Conservation (phyloP, 1,139 yeast genomes). For the Lodderomyces pseudojiufengensis region DNA sequence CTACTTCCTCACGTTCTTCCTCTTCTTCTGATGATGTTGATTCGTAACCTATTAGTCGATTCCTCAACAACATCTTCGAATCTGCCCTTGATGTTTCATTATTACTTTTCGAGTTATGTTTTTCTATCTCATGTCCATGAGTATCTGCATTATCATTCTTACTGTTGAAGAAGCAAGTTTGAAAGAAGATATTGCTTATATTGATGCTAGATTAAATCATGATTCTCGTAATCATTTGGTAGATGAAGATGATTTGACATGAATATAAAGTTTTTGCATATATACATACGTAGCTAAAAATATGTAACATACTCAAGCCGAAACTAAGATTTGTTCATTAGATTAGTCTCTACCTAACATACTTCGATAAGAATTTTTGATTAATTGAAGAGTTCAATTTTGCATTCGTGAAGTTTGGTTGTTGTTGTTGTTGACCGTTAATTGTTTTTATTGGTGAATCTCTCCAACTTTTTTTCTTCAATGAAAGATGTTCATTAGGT, state of each 20-base stretch:
- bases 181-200: conserved; percentile 66
- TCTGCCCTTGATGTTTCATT: not conserved
- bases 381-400: conserved; percentile 66
- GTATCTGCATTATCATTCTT: too few relatives aligned
- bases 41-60: too few relatives aligned
- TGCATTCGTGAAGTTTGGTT: conserved; percentile 12
- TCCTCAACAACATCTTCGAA: too few relatives aligned
- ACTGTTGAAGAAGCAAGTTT: conserved; percentile 92
- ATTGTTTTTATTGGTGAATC: conserved; percentile 14
- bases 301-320: too few relatives aligned
- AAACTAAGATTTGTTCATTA: too few relatives aligned
- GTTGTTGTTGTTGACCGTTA: conserved; percentile 24
- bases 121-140: too few relatives aligned
- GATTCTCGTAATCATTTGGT: conserved; percentile 12
- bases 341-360: conserved; percentile 54
- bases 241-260: conserved; percentile 34
- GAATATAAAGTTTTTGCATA: too few relatives aligned
- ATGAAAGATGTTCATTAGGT: too few relatives aligned
- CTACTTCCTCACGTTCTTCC: not conserved
- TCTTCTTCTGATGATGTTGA: not conserved
- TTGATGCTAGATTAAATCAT: conserved; percentile 45
- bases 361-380: conserved; percentile 64
- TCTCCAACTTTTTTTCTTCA: conserved; percentile 52
- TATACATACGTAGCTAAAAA: too few relatives aligned
- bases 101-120: too few relatives aligned